Evolutionary conservation across 208 protist genomes (phyloP), one percentile per base, ranked within the genome.

Genomic region (Acanthamoeba lenticulata): DNA sequence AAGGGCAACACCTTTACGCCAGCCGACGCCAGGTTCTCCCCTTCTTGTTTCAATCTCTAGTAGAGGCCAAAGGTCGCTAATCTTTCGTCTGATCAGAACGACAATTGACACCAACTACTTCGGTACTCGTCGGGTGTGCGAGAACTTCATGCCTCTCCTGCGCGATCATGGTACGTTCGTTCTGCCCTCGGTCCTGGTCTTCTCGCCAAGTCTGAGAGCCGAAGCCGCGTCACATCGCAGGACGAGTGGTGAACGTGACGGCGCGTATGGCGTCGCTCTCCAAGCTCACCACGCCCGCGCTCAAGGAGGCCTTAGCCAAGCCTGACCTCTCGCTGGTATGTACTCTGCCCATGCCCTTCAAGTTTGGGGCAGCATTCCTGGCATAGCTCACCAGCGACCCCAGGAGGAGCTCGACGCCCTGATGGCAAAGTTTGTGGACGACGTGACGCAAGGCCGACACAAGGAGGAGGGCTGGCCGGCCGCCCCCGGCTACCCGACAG

Each of bases 381-480:
- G 27, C 21, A 13, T 24, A 24, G 72, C 36, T 0, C 1, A 74
- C 86, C 86, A 49, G n/a, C n/a, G n/a, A n/a, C n/a, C n/a, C 17
- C 36, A 74, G 65, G 40, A 44, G 45, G 42, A 92, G 34, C 57
- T 92, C 6, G 36, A 55, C 29, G 86, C 0, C 4, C 24, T 92
- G 52, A 77, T 92, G 86, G 45, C 69, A 7, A 77, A 92, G 86
- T 92, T 92, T 24, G 86, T 79, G 40, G 86, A 90, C 0, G 55
- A 69, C 27, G 86, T 92, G 86, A 15, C 19, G 17, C 21, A 92
- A 1, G 86, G 57, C 2, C 55, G 60, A 55, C 42, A 45, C 38
- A 72, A 77, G 40, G 86, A 92, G 65, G 65, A 92, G 38, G 86
- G 86, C n/a, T 92, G 86, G 86, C 86, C 86, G 2, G 45, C 40